These are phyloP conservation scores for Orbilia ellipsospora DNA, from an alignment of 2,329 filamentous ascomycete genomes.

Conservation along the genomic window DNA sequence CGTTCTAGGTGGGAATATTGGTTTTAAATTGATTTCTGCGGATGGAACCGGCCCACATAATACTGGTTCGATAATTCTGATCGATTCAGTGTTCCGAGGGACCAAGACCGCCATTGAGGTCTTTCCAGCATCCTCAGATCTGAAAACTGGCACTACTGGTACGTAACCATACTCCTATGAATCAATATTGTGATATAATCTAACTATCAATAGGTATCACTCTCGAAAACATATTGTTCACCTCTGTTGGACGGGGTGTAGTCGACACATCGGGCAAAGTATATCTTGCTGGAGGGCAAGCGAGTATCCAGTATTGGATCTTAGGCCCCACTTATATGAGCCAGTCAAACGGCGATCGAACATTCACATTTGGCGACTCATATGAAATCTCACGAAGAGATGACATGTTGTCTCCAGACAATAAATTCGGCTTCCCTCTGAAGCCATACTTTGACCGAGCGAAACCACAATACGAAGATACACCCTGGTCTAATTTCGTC, in stretches of 20 bases:
- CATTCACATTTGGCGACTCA: background rate
- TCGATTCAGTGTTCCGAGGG: constrained; percentile 69
- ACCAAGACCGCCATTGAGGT: constrained; percentile 66
- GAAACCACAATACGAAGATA: constrained; percentile 65
- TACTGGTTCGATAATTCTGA: constrained; percentile 68
- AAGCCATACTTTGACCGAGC: constrained; percentile 65
- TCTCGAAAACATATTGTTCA: constrained; percentile 12
- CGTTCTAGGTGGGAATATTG: constrained; percentile 68
- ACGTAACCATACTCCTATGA: too few species aligned
- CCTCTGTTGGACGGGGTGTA: background rate
- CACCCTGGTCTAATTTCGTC: constrained; percentile 62
- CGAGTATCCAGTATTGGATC: constrained; percentile 1
- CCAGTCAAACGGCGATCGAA: background rate
- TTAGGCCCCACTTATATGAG: background rate
- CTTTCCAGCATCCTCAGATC: constrained; percentile 55
- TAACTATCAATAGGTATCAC: too few species aligned
- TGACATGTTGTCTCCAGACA: background rate
- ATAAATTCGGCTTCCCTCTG: background rate
- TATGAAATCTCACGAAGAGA: constrained; percentile 5
- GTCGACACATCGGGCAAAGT: background rate
- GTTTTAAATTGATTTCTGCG: constrained; percentile 63
- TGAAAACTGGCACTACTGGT: background rate
- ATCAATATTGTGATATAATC: too few species aligned
- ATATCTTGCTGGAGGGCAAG: background rate
- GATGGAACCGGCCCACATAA: constrained; percentile 63